Evolutionary conservation across 495 filamentous ascomycete species (phyloP), one percentile per base, ranked within the genome.

Genomic region (Filosporella fistucella): DNA sequence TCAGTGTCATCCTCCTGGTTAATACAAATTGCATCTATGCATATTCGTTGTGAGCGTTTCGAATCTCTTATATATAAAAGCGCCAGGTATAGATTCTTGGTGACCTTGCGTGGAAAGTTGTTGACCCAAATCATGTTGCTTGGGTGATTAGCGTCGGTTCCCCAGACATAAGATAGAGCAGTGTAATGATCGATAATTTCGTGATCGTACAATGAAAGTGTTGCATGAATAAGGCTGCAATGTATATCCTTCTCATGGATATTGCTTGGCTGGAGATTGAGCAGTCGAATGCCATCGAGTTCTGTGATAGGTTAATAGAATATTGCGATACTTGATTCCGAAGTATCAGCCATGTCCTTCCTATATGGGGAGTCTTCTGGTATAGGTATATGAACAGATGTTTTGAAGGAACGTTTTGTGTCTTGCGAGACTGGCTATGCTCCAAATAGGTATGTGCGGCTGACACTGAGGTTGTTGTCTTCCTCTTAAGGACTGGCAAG

Each of bases 161-260:
- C n/a, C 62, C 59, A 64, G 18, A 62, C 57, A 34, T 64, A 64
- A 4, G 62, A 64, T 2, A 64, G 41, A 11, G 62, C 62, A 0
- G 50, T 51, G 30, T 58, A 62, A 5, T 37, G 47, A 8, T 60
- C 54, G 6, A 61, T 51, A 8, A 64, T 47, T 18, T 60, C 56
- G 12, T 49, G 42, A 4, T 45, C 32, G 37, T 37, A 53, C 7
- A 14, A 13, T 4, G 44, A 44, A 9, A 64, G 49, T 1, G 51
- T 47, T 0, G 51, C 52, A 38, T 62, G 55, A 13, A 54, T 11
- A 16, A 64, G 47, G 4, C 37, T 49, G 24, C 59, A 57, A 7
- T 33, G 35, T 0, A 64, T 56, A 12, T 6, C n/a, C 0, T 25
- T 45, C 10, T 42, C 46, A 20, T 35, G 48, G 0, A 22, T 35